Base-by-base conservation (phyloP, 768 basidiomycete genomes). In the Amanita rubescens region DNA sequence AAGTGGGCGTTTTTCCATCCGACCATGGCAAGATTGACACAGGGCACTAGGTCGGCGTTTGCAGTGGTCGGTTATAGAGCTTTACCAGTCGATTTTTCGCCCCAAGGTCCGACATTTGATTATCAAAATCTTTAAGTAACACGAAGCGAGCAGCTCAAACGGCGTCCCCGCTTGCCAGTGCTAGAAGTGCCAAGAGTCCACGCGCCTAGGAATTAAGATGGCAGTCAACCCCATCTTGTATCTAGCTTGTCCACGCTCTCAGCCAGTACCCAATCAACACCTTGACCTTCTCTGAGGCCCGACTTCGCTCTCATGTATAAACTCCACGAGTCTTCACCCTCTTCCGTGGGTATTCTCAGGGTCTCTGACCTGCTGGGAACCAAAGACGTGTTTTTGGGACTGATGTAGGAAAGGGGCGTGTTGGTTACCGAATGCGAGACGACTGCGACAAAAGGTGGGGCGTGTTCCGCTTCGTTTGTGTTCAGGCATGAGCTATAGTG, bases 201-300 rank as follows among this genome's bases (percentile, higher is more conserved):
- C 5, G 49, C 15, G 32, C 9, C 14, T 34, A 38, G 7, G n/a
- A 15, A 14, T 12, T 35, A 37, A 10, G 11, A 47, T 20, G 32
- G 12, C n/a, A 24, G 41, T 53, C 57, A 66, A 52, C 62, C 62
- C 61, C 70, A 64, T 58, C 72, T 55, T 62, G 63, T 58, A 41
- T 64, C 67, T 54, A 63, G 63, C 49, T 66, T 61, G 53, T 65
- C 65, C 15, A 63, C 44, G 38, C 63, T 66, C 46, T 66, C 65
- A 9, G 58, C 61, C 42, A 66, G 30, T 10, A 60, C 22, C 52
- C 52, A 53, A 25, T 53, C 44, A 44, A 38, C 22, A 6, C 30
- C 34, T 25, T 46, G 43, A 19, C 7, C 37, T 38, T 32, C 30
- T n/a, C n/a, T n/a, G 17, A 25, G 17, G 6, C 17, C 7, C 22